A percentile compares a stretch with the other conserved stretches of the same genome.
phyloP scores from a whole-genome alignment of 164 flowering plant species.

The Euptelea pleiosperma region DNA sequence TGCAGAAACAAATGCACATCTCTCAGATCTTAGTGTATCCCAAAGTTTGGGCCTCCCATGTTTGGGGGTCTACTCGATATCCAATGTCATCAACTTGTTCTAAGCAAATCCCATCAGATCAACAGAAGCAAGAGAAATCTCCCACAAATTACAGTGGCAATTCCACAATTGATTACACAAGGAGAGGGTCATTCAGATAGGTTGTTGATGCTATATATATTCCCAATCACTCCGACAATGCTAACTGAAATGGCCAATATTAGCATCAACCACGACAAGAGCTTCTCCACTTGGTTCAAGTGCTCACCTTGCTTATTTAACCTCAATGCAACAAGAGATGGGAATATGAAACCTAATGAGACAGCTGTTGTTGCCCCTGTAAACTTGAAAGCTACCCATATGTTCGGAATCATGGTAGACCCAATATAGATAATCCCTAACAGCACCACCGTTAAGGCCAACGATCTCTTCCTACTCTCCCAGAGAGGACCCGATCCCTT shows the following conservation, averaged over 20 bases:
- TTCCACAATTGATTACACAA: not conserved
- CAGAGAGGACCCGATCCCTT: slow-evolving; percentile 57
- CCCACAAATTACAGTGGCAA: not conserved
- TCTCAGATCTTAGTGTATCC: not conserved
- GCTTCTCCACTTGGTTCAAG: slow-evolving; percentile 42
- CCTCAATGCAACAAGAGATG: slow-evolving; percentile 71
- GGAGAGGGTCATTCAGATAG: slow-evolving; percentile 33
- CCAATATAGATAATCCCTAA: slow-evolving; percentile 62
- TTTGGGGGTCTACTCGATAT: not conserved
- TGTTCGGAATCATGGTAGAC: slow-evolving; percentile 87
- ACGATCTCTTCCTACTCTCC: slow-evolving; percentile 77
- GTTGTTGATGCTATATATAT: slow-evolving; percentile 56
- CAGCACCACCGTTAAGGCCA: slow-evolving; percentile 54
- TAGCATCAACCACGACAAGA: slow-evolving; percentile 69
- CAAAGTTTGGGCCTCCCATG: not conserved
- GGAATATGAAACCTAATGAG: slow-evolving; percentile 88
- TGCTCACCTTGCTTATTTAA: slow-evolving; percentile 40
- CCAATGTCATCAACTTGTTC: not conserved
- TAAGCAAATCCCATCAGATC: not conserved
- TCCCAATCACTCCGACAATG: slow-evolving; percentile 74
- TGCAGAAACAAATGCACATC: not conserved
- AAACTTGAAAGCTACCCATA: slow-evolving; percentile 97
- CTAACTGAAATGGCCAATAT: slow-evolving; percentile 64
- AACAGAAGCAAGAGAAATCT: not conserved
- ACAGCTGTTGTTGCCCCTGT: slow-evolving; percentile 97